Conservation (phyloP, 352 stramenopile species). For the Blastocystis sp. region DNA sequence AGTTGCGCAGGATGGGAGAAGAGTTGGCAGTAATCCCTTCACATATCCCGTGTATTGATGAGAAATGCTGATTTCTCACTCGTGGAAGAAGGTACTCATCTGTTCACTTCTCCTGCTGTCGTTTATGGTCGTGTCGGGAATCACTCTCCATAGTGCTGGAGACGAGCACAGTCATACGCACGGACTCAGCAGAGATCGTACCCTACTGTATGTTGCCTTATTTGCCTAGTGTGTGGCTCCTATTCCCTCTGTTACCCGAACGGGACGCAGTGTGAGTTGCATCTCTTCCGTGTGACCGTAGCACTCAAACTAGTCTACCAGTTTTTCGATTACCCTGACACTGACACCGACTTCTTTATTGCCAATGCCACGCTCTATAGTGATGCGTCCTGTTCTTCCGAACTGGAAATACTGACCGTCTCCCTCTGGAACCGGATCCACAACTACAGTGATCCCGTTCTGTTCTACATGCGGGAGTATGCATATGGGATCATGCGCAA, state of each 20-base stretch:
- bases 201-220: too few species aligned
- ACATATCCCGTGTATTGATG: too few species aligned
- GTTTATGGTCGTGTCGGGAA: too few species aligned
- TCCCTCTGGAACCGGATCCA: not conserved
- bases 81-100: too few species aligned
- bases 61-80: too few species aligned
- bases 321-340: not conserved
- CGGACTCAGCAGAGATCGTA: too few species aligned
- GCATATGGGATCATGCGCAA: not conserved
- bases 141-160: too few species aligned
- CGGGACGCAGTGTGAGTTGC: not conserved
- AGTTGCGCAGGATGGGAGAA: too few species aligned
- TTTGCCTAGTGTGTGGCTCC: not conserved
- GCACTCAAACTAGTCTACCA: not conserved
- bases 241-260: not conserved
- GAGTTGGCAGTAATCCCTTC: too few species aligned
- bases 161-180: too few species aligned
- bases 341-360: not conserved
- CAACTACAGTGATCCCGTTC: not conserved
- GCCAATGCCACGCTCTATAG: not conserved
- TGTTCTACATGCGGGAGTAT: not conserved
- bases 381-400: not conserved
- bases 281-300: not conserved
- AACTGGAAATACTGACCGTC: not conserved
- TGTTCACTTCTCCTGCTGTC: too few species aligned